Percentiles rank a stretch among this genome's conserved stretches.
Conservation (phyloP, 2,329 filamentous ascomycete species). For the Sordariomycetes sp. region DNA sequence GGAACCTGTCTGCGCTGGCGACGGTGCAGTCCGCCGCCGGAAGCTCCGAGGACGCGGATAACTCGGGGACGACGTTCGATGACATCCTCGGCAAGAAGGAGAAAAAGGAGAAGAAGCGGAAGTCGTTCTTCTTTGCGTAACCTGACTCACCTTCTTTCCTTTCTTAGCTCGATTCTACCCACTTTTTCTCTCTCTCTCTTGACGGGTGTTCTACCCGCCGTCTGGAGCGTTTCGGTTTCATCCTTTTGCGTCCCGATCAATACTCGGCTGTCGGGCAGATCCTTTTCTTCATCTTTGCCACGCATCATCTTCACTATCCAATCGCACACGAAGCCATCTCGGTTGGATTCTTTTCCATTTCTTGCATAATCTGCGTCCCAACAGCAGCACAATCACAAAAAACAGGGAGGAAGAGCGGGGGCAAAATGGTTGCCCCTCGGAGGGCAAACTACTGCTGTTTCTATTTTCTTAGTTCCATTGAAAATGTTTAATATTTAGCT, state of each 20-base stretch:
- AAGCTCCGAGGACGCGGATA: conserved; percentile 10
- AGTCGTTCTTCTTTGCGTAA: conserved; percentile 20
- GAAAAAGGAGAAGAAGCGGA: conserved; percentile 24
- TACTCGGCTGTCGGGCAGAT: neutral
- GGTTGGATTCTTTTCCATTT: neutral
- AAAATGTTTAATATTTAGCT: neutral
- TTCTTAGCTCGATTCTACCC: neutral
- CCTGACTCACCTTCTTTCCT: neutral
- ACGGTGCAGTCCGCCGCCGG: conserved; percentile 7
- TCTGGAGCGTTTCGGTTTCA: neutral
- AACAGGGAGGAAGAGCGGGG: neutral
- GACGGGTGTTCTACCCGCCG: neutral
- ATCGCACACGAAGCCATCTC: neutral
- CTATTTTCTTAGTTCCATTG: neutral
- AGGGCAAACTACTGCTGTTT: neutral
- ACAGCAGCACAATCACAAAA: neutral
- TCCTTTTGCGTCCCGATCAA: neutral
- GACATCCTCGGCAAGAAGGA: conserved; percentile 27
- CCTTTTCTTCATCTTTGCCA: neutral
- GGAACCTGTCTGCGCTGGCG: conserved; percentile 18
- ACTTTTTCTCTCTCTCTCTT: neutral
- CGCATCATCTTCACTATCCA: neutral
- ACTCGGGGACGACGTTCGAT: conserved; percentile 29
- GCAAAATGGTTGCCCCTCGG: neutral
- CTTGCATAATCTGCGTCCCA: neutral